Evolutionary conservation across 2,329 filamentous ascomycete species (phyloP), one percentile per base, ranked within the genome.

Genomic region (Sporothrix dimorphospora): DNA sequence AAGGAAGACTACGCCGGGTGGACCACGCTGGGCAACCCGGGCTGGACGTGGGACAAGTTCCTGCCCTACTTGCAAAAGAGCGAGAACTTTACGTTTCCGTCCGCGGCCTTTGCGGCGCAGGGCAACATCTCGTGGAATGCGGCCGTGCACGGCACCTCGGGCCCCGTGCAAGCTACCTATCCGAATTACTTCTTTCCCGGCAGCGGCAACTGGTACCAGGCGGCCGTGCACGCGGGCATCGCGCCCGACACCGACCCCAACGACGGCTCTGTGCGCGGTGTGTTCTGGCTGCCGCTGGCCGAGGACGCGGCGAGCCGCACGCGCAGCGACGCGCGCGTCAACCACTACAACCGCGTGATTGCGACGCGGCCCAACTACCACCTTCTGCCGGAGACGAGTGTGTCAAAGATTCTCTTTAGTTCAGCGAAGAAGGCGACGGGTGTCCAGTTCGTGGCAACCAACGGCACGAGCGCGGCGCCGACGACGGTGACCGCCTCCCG

Each of bases 11-110:
- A 87, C 66, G 84, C 90, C 78, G 83, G 82, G 0, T 91, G 88
- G 88, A 84, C 84, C 69, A 78, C 81, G 45, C 78, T 91, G 8
- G 88, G 88, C 0, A 90, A 90, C 75, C 72, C 75, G 1, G 88
- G 87, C 1, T 91, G 89, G 89, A 81, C 83, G 0, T 90, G 87
- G 87, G 79, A 86, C 49, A 72, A 71, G 0, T 34, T 77, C 1
- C 63, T 76, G 19, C 70, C 72, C 2, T 78, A 77, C 67, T 77
- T 76, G 24, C 57, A 71, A 27, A 77, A 77, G 77, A 78, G 76
- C 74, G 79, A 80, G 69, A 79, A 75, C 65, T 79, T 79, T 69
- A 79, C 79, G 7, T 53, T 69, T 8, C 79, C 79, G 0, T 71
- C 75, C 19, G 65, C 75, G 8, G 70, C 57, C 1, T 78, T 78